Base-by-base conservation (phyloP, 805 yeast genomes). In the Tetrapisispora pingtungensis region DNA sequence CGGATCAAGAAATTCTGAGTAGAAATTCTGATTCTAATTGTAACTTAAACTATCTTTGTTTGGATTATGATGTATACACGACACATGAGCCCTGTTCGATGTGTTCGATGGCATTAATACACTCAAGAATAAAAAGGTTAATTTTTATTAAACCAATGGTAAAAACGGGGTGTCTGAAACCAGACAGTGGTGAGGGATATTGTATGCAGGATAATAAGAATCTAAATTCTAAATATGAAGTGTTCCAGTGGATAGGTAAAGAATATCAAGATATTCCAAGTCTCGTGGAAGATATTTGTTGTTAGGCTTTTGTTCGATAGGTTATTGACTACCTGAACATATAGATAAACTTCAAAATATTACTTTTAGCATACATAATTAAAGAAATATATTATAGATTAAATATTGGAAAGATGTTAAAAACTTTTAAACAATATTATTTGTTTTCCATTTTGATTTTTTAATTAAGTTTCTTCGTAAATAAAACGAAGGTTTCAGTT, bases 51-150 rank as follows among this genome's bases (percentile, higher is more conserved):
- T 93, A 93, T 57, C 70, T 93, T 2, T 89, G 97, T 58, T 74
- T 81, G 31, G 75, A 80, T 43, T 72, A 78, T 51, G 80, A 84
- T 48, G 87, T 93, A 0, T 87, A 84, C 57, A 84, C 94, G 1
- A 83, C 96, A 0, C 95, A 88, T 59, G 98, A 93, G 61, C 98
- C 98, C 0, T 93, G 98, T 56, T 76, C 86, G 0, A 93, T 90
- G 97, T 93, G 98, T 57, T 67, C 85, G 7, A 93, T 93, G 98
- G 97, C 97, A 0, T 68, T 93, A 34, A 80, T 89, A 10, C 98
- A 93, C 59, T 90, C 97, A 1, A 70, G 98, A 40, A 74, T 93
- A 0, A 73, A 78, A 14, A 69, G 87, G 42, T 65, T 90, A 30
- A 66, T 84, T 1, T 90, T 80, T 62, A 51, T 84, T 15, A 65